These are phyloP conservation scores for Globisporangium polare DNA, from an alignment of 352 stramenopile genomes.

Conservation along the genomic window DNA sequence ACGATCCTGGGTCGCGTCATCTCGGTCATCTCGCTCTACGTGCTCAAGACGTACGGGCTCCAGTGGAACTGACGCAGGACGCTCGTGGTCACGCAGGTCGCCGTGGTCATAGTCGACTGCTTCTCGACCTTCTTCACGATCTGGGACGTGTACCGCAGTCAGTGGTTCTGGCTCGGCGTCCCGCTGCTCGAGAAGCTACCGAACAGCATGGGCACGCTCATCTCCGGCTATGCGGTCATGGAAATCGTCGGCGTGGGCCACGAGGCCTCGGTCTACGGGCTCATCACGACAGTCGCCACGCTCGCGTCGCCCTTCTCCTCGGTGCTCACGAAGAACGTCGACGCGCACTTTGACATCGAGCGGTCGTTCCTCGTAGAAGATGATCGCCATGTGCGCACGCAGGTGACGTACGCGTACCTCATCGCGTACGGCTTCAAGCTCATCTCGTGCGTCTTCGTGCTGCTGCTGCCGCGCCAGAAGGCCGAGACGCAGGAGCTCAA, in stretches of 20 bases:
- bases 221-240: slow-evolving; percentile 19
- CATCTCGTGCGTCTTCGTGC: slow-evolving; percentile 16
- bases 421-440: slow-evolving; percentile 23
- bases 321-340: slow-evolving; percentile 15
- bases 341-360: slow-evolving; percentile 16
- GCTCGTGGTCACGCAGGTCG: slow-evolving; percentile 16
- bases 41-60: slow-evolving; percentile 21
- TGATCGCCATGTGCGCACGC: slow-evolving; percentile 15
- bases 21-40: slow-evolving; percentile 12
- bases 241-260: slow-evolving; percentile 20
- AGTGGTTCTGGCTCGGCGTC: slow-evolving; percentile 21
- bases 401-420: slow-evolving; percentile 23
- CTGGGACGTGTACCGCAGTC: slow-evolving; percentile 19
- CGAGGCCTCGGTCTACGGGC: slow-evolving; percentile 23
- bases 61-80: slow-evolving; percentile 20
- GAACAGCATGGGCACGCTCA: slow-evolving; percentile 17
- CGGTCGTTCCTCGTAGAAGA: slow-evolving; percentile 17
- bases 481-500: slow-evolving; percentile 18
- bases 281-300: slow-evolving; percentile 21
- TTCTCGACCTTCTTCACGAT: slow-evolving; percentile 17
- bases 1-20: slow-evolving; percentile 13
- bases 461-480: slow-evolving; percentile 25
- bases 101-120: slow-evolving; percentile 18
- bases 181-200: slow-evolving; percentile 20
- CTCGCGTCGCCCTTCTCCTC: slow-evolving; percentile 20